These are phyloP conservation scores for Aspergillus sparsus DNA, from an alignment of 495 filamentous ascomycete species.

Conservation along the genomic window DNA sequence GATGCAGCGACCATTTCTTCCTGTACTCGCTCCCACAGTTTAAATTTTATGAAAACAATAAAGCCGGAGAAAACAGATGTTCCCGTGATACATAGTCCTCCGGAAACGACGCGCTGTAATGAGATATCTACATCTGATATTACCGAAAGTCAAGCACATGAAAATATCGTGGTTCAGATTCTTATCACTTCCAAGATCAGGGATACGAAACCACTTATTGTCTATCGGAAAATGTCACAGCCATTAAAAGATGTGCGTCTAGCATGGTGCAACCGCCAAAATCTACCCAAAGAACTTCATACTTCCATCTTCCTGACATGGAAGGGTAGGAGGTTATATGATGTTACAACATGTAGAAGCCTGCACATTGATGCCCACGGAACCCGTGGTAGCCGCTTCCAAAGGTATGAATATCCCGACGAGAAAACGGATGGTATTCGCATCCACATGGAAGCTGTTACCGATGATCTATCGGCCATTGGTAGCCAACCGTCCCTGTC, in stretches of 20 bases:
- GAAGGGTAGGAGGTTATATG: constrained; percentile 70
- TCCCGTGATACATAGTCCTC: not conserved
- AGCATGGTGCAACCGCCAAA: constrained; percentile 67
- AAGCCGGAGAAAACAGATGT: not conserved
- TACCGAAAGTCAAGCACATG: constrained; percentile 1
- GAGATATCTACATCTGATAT: constrained; percentile 1
- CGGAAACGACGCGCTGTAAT: not conserved
- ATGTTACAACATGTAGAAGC: constrained; percentile 69
- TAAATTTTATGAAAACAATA: not conserved
- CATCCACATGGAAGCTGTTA: constrained; percentile 74
- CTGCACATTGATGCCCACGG: constrained; percentile 54
- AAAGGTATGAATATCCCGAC: constrained; percentile 35
- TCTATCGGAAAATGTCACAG: constrained; percentile 67
- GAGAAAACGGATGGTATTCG: constrained; percentile 31
- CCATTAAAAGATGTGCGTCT: constrained; percentile 62
- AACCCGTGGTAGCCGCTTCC: constrained; percentile 33
- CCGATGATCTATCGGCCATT: constrained; percentile 41
- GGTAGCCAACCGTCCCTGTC: constrained; percentile 4
- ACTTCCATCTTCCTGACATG: constrained; percentile 73
- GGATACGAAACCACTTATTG: constrained; percentile 61
- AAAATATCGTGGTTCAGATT: constrained; percentile 60
- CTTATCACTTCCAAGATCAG: constrained; percentile 70
- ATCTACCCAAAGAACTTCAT: constrained; percentile 47
- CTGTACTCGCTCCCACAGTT: no score
- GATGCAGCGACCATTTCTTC: no score